Evolutionary conservation across 768 basidiomycete species (phyloP).

Genomic region (Rhizopogon roseolus): DNA sequence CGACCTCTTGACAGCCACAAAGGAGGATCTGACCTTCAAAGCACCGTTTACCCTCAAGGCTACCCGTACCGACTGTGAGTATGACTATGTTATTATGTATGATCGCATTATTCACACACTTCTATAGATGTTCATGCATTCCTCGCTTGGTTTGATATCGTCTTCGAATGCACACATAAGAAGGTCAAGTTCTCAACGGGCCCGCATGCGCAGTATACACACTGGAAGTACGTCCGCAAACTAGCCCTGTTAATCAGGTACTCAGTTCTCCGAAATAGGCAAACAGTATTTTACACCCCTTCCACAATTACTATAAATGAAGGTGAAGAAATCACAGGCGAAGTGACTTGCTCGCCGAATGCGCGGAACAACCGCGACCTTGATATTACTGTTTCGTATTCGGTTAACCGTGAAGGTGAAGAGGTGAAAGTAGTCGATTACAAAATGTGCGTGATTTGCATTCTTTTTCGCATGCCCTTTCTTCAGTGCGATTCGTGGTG

Average conservation of each 20-base stretch:
- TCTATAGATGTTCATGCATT: constrained; percentile 88
- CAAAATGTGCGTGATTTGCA: constrained; percentile 73
- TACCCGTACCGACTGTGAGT: constrained; percentile 88
- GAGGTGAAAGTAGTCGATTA: constrained; percentile 46
- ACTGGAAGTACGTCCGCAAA: constrained; percentile 77
- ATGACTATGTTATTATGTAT: background rate
- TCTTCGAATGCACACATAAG: constrained; percentile 94
- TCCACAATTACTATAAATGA: constrained; percentile 63
- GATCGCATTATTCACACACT: background rate
- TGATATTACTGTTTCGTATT: constrained; percentile 82
- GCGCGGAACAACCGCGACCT: constrained; percentile 91
- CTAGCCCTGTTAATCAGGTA: background rate
- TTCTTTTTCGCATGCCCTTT: constrained; percentile 20
- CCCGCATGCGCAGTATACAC: constrained; percentile 93
- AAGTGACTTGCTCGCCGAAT: constrained; percentile 81
- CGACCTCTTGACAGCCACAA: constrained; percentile 85
- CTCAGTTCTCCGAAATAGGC: constrained; percentile 36
- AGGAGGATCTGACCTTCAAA: constrained; percentile 89
- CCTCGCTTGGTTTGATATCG: constrained; percentile 98
- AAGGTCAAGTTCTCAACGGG: constrained; percentile 95
- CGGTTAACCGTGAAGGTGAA: constrained; percentile 28
- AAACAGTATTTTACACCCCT: constrained; percentile 98
- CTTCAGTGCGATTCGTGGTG: constrained; percentile 7
- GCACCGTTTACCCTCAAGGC: constrained; percentile 75
- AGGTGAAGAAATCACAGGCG: constrained; percentile 71